Evolutionary conservation across 257 asterid genomes (phyloP), one percentile per base, ranked within the genome.

Genomic region (Craterostigma plantagineum): DNA sequence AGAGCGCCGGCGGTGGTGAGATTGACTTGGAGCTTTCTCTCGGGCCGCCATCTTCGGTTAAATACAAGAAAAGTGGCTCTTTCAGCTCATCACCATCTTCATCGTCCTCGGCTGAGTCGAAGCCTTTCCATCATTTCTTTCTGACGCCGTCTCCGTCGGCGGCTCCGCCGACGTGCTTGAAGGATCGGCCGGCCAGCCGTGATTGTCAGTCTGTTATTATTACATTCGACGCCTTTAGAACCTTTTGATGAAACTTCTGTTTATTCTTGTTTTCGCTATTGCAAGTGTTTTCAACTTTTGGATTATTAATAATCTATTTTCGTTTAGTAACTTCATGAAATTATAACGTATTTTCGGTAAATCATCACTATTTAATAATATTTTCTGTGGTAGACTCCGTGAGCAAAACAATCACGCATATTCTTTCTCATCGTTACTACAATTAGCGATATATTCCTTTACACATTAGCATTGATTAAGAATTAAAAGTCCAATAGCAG

Each of bases 21-120:
- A 51, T 75, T 11, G 69, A 86, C 59, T 73, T 86, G 37, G 76
- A 81, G 46, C 62, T 86, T 52, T 73, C 87, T 7, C 61, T 86
- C 0, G 94, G 92, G 14, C 62, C 70, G 46, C 85, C n/a, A n/a
- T n/a, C 91, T 43, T 49, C 53, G 43, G 13, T 74, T 33, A 63
- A 52, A 33, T 58, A 41, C 11, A 10, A 35, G 17, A 65, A 58
- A 46, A 64, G 7, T 42, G 56, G 16, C 35, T 48, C 64, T 36
- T 63, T 68, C 42, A 57, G 53, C 47, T 52, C 53, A 10, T 58
- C 64, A 2, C 10, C 40, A 7, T 7, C 40, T 1, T 34, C 66
- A 0, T 54, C 58, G 30, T 23, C 30, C 30, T 23, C 30, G 17
- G 65, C 64, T 0, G 67, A 66, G 35, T 59, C 71, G 0, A 57